A percentile compares a stretch with the other conserved stretches of the same genome.
These are phyloP conservation scores for Sporothrix luriei DNA, from an alignment of 2,329 filamentous ascomycete genomes.

Conservation along the genomic window DNA sequence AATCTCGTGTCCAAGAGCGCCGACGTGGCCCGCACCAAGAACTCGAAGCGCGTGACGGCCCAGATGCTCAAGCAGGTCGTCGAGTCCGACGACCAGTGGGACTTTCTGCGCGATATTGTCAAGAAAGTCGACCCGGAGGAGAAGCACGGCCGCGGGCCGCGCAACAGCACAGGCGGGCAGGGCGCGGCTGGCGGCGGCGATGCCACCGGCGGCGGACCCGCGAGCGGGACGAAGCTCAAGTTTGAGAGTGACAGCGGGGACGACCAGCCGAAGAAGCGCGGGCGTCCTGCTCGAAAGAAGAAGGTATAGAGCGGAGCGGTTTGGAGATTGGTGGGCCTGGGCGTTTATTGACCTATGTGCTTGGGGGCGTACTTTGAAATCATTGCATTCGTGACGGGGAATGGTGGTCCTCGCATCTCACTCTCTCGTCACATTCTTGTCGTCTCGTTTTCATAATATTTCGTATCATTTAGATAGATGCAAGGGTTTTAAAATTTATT, in stretches of 20 bases:
- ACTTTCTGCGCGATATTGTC: constrained; percentile 91
- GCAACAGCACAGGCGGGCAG: constrained; percentile 59
- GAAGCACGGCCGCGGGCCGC: constrained; percentile 49
- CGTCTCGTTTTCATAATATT: not conserved
- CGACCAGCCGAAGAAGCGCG: constrained; percentile 41
- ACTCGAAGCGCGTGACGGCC: constrained; percentile 86
- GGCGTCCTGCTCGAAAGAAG: constrained; percentile 51
- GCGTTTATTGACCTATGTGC: not conserved
- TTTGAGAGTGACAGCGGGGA: constrained; percentile 41
- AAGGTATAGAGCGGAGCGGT: constrained; percentile 43
- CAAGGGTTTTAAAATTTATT: not conserved
- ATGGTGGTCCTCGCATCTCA: not conserved
- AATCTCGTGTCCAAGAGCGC: constrained; percentile 87
- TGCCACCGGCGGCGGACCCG: constrained; percentile 3
- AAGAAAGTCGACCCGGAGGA: constrained; percentile 70
- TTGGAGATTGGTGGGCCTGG: not conserved
- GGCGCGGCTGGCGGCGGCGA: constrained; percentile 32
- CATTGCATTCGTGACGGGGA: constrained; percentile 9
- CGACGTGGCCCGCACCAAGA: constrained; percentile 76
- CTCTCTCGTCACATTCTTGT: not conserved
- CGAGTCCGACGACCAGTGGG: constrained; percentile 85
- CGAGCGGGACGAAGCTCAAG: constrained; percentile 33
- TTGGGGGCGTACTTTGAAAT: constrained; percentile 4
- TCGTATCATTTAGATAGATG: constrained; percentile 2
- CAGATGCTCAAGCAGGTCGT: constrained; percentile 91